Evolutionary conservation across 352 stramenopile species (phyloP), one percentile per base, ranked within the genome.

Genomic region (Pythium rishiriense): DNA sequence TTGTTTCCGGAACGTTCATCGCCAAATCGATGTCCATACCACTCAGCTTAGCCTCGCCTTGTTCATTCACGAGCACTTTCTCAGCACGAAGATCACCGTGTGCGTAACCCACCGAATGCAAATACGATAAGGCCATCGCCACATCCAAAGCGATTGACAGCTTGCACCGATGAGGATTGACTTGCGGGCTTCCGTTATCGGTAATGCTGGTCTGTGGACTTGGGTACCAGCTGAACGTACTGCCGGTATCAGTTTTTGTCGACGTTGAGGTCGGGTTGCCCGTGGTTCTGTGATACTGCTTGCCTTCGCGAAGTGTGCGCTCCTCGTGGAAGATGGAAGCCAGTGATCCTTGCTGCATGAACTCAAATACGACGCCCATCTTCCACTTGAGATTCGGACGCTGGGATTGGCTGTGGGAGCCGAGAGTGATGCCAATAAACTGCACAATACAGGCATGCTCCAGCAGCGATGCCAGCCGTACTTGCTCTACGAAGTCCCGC

Each of bases 101-200:
- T 19, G 83, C 75, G 46, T 88, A 59, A 29, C 86, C 78, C 60
- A 76, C 76, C 11, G 74, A 72, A 47, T 94, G 85, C 8, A 94
- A 64, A 43, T 94, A 94, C 49, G 88, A 76, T 3, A 94, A 75
- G 0, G 70, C 85, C 76, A 91, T 90, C n/a, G 83, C 81, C 17
- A 94, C 81, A 62, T 94, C 83, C 25, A 94, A 59, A 11, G 85
- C 85, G 49, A 94, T 79, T 1, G 83, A 86, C 11, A 94, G 67
- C 70, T 94, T 94, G 64, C 79, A 89, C 0, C 83, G 73, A 10
- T 62, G 62, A 19, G 33, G 17, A 12, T 25, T 58, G 7, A 41
- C 22, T 6, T 6, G 26, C 3, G 24, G 42, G n/a, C 47, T 58
- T 17, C n/a, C 51, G n/a, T 7, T 19, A 6, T 61, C 54, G 5